A percentile compares a stretch with the other conserved stretches of the same genome.
These are phyloP conservation scores for Aspergillus glaucus DNA, from an alignment of 2,329 filamentous ascomycete genomes.

Conservation along the genomic window DNA sequence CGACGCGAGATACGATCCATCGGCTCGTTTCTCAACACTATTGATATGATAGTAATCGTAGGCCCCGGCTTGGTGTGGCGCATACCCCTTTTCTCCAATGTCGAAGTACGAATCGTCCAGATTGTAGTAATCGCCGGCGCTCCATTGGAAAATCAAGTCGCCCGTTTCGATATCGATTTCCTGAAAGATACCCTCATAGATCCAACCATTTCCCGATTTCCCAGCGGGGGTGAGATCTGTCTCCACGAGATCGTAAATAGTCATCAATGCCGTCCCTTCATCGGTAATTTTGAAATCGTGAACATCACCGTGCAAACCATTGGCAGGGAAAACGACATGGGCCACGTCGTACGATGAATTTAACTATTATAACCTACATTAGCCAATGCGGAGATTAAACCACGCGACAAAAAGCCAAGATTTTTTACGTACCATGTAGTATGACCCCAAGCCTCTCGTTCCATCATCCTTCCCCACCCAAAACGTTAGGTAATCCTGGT, in stretches of 20 bases:
- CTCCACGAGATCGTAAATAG: constrained; percentile 35
- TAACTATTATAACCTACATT: constrained; percentile 11
- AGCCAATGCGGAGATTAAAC: not conserved
- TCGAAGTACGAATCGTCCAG: constrained; percentile 15
- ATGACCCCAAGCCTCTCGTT: constrained; percentile 35
- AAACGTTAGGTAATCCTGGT: constrained; percentile 42
- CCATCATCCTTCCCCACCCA: constrained; percentile 45
- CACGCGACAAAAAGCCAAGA: not conserved
- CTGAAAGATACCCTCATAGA: constrained; percentile 38
- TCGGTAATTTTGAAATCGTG: constrained; percentile 41
- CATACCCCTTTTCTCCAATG: constrained; percentile 10
- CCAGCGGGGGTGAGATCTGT: constrained; percentile 37
- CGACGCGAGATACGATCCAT: constrained; percentile 39
- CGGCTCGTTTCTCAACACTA: constrained; percentile 45
- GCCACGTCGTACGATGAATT: constrained; percentile 26
- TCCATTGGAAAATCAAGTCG: constrained; percentile 42
- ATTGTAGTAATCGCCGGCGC: constrained; percentile 36
- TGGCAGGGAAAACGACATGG: constrained; percentile 16
- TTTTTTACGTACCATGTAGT: constrained; percentile 22
- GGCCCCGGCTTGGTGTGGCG: constrained; percentile 28
- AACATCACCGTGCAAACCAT: constrained; percentile 27
- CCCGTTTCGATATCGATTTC: constrained; percentile 41
- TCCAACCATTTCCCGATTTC: constrained; percentile 34
- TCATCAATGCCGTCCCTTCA: constrained; percentile 37
- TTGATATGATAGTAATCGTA: constrained; percentile 54